Evolutionary conservation across 768 basidiomycete species (phyloP), one percentile per base, ranked within the genome.

Genomic region (Piloderma croceum): DNA sequence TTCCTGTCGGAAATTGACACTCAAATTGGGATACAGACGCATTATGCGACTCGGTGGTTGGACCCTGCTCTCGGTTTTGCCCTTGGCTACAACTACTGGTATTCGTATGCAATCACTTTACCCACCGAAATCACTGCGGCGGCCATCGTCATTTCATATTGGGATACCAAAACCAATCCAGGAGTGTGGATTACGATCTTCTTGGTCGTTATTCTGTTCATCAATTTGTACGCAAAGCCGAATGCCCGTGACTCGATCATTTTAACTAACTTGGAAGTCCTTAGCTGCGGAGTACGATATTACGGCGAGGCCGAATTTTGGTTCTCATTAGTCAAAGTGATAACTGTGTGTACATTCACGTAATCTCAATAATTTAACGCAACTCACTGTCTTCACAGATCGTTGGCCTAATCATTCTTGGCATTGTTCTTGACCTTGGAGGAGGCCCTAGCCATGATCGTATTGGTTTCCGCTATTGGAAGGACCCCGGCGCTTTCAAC

Each of bases 161-260:
- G 10, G 15, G 6, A 25, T 18, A 27, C 17, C 36, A 74, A 73
- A n/a, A 78, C 83, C 39, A 71, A 80, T 2, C 68, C 77, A 0
- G 83, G 83, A 7, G 77, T 80, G n/a, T 85, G 88, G 62, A 71
- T 90, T 40, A 78, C 79, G 2, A 86, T 85, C 2, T 77, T 82
- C 7, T 71, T 76, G 11, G 71, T 89, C 37, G 59, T 90, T 7
- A 65, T 89, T 41, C 68, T 74, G 5, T 88, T 79, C 64, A 89
- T 86, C 85, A 80, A 84, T 58, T 47, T 60, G 21, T 65, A 81
- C 48, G 79, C 80, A 44, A 29, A 29, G 10, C 27, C 9, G 10
- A 9, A 29, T 9, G 63, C 72, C 1, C 69, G 69, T 7, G 85
- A 83, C 57, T 78, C 74, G 5, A 59, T 84, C n/a, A 68, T 73